Percentiles rank a stretch among this genome's conserved stretches.
Conservation (phyloP, 495 filamentous ascomycete genomes). For the Penicillium dipodomyicola region DNA sequence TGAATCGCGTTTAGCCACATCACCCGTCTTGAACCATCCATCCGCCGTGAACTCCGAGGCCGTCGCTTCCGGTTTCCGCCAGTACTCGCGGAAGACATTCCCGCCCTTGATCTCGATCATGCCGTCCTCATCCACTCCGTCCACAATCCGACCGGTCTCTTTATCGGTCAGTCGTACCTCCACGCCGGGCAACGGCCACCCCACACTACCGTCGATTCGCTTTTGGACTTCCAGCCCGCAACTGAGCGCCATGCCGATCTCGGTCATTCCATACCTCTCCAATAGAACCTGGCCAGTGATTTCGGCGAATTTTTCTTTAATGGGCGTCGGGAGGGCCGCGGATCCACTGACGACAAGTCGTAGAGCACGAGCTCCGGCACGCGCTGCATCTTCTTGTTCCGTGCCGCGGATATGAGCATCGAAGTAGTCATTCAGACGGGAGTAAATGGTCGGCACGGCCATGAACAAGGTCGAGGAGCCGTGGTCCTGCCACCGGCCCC, state of each 20-base stretch:
- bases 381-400: slow-evolving; percentile 30
- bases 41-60: slow-evolving; percentile 43
- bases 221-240: slow-evolving; percentile 38
- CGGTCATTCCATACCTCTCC: slow-evolving; percentile 49
- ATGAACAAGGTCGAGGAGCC: slow-evolving; percentile 46
- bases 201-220: slow-evolving; percentile 46
- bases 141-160: slow-evolving; percentile 37
- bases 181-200: slow-evolving; percentile 47
- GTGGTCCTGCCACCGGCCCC: slow-evolving; percentile 40
- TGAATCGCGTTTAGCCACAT: slow-evolving; percentile 40
- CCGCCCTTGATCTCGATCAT: slow-evolving; percentile 48
- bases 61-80: slow-evolving; percentile 43
- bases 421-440: slow-evolving; percentile 47
- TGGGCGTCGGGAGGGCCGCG: slow-evolving; percentile 44
- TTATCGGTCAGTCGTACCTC: slow-evolving; percentile 43
- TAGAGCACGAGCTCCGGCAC: slow-evolving; percentile 34
- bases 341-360: slow-evolving; percentile 44
- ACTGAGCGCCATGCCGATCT: slow-evolving; percentile 49
- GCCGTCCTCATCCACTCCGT: slow-evolving; percentile 37
- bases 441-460: slow-evolving; percentile 49
- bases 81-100: slow-evolving; percentile 48
- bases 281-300: slow-evolving; percentile 43
- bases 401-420: slow-evolving; percentile 43
- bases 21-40: slow-evolving; percentile 52
- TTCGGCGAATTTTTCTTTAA: slow-evolving; percentile 42